Evolutionary conservation across 768 basidiomycete genomes (phyloP), one percentile per base, ranked within the genome.

Genomic region (Sutorius australiensis): DNA sequence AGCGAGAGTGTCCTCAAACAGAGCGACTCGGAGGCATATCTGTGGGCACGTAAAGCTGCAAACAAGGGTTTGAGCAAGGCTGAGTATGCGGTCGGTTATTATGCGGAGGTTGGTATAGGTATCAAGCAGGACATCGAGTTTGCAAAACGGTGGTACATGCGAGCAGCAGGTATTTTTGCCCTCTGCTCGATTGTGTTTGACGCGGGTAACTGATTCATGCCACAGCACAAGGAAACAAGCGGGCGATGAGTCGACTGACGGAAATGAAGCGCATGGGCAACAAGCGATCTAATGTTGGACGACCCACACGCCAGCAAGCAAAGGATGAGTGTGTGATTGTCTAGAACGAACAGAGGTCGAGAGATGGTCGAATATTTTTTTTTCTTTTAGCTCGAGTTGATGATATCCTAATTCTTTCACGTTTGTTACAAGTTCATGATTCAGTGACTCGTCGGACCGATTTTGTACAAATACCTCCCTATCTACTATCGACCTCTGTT

Each of bases 111-210:
- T 11, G 97, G 95, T 3, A 99, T 99, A 60, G 97, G 97, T 31
- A 87, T 95, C 67, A 95, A 95, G 75, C 89, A 92, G 64, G 95
- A 99, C 63, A 72, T 93, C 42, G 95, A 98, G 55, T 87, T 94
- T 68, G 94, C 97, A 17, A 98, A 95, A 73, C 81, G 89, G 61
- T 98, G 95, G 95, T 99, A 99, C 70, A 97, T 98, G 92, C 83
- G 97, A 39, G 95, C 97, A 33, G 97, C 97, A 61, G 95, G 95
- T 98, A 63, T 45, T 88, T 75, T 39, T 30, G 7, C 50, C 17
- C 1, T 38, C 46, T 28, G 33, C 9, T 30, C 38, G 32, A 27
- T 40, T 40, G 12, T 45, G 40, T 48, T 41, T 42, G 41, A n/a
- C 37, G 38, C 31, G 16, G 28, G 14, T 32, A 41, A 30, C 38